Evolutionary conservation across 1,284 basidiomycete genomes (phyloP).

Genomic region (Ustilago trichophora): DNA sequence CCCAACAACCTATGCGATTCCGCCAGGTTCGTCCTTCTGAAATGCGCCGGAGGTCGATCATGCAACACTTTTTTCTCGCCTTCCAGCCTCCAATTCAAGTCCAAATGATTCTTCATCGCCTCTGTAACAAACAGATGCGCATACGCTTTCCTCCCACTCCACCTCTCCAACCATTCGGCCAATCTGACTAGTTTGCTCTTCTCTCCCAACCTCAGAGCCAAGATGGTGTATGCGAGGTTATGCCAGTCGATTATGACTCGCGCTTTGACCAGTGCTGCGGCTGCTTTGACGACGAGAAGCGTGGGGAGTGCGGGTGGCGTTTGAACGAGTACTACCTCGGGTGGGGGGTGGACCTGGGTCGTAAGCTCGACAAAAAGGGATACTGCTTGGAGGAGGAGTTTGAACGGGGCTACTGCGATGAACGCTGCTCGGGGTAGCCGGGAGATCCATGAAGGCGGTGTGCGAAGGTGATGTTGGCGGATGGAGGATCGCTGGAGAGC

Average conservation of each 20-base stretch:
- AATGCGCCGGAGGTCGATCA: conserved; percentile 45
- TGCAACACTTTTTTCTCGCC: conserved; percentile 71
- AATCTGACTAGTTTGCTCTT: conserved; percentile 77
- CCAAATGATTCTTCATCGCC: conserved; percentile 81
- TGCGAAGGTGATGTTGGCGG: conserved; percentile 71
- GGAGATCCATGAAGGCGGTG: conserved; percentile 73
- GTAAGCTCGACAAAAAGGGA: conserved; percentile 57
- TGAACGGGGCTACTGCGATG: conserved; percentile 79
- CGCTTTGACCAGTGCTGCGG: conserved; percentile 74
- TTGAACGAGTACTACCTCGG: conserved; percentile 88
- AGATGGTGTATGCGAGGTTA: conserved; percentile 92
- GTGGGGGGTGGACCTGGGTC: conserved; percentile 74
- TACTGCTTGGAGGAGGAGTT: conserved; percentile 70
- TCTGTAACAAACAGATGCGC: conserved; percentile 93
- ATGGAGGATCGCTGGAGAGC: conserved; percentile 40
- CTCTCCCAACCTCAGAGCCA: conserved; percentile 80
- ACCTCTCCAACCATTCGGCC: conserved; percentile 53
- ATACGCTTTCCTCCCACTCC: conserved; percentile 71
- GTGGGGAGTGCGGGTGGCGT: conserved; percentile 98
- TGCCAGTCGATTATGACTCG: conserved; percentile 99
- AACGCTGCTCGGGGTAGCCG: conserved; percentile 74
- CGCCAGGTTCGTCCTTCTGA: conserved; percentile 6
- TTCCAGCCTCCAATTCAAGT: conserved; percentile 75
- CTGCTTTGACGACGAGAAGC: conserved; percentile 82
- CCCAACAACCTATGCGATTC: conserved; percentile 42